Conservation (phyloP, 495 filamentous ascomycete species). For the Entonaema liquescens region DNA sequence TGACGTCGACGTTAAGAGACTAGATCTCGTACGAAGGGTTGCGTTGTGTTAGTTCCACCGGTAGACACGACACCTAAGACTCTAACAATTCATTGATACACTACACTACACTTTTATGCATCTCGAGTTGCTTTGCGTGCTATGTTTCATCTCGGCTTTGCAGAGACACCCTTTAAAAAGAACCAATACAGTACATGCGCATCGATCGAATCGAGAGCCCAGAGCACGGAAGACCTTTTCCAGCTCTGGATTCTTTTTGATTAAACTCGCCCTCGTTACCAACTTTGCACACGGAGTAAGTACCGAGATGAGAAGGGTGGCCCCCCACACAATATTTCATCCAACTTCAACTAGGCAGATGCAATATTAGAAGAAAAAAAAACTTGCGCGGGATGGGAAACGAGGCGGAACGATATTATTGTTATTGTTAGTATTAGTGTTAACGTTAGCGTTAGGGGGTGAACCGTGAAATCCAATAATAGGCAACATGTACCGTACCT, state of each 20-base stretch:
- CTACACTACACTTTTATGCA: slow-evolving; percentile 35
- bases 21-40: slow-evolving; percentile 13
- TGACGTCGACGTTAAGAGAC: slow-evolving; percentile 30
- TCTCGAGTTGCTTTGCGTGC: slow-evolving; percentile 17
- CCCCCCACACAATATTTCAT: slow-evolving; percentile 33
- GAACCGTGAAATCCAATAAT: slow-evolving; percentile 1
- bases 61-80: slow-evolving; percentile 19
- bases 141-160: slow-evolving; percentile 41
- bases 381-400: slow-evolving; percentile 23
- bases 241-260: slow-evolving; percentile 13
- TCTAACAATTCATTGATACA: slow-evolving; percentile 32
- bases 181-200: slow-evolving; percentile 7
- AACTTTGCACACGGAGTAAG: slow-evolving; percentile 17
- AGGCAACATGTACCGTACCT: slow-evolving; percentile 11
- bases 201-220: slow-evolving; percentile 15
- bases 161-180: slow-evolving; percentile 10
- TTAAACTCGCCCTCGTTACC: slow-evolving; percentile 28
- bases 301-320: slow-evolving; percentile 42
- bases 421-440: too few relatives aligned
- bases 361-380: slow-evolving; percentile 19
- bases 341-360: slow-evolving; percentile 20
- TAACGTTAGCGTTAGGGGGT: background rate
- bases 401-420: slow-evolving; percentile 15
- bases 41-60: slow-evolving; percentile 14
- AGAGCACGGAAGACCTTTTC: slow-evolving; percentile 16